Evolutionary conservation across 176 grass and related monocot genomes (phyloP).

Genomic region (Otatea glauca): DNA sequence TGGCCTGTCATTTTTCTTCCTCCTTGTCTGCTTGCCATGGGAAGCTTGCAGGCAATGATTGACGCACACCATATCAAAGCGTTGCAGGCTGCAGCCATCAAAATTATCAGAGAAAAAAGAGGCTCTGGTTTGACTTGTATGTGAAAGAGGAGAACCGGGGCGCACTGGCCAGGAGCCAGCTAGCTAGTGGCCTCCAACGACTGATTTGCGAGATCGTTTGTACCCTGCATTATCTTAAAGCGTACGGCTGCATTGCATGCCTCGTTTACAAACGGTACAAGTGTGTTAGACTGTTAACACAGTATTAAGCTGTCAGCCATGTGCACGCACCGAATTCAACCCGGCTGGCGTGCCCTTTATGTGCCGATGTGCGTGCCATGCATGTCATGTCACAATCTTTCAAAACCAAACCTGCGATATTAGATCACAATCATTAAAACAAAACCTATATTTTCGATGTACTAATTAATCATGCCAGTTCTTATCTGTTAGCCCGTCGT

Average conservation of each 20-base stretch:
- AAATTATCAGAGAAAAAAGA: neutral
- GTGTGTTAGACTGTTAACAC: neutral
- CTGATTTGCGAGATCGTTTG: slow-evolving; percentile 29
- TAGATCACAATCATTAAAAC: slow-evolving; percentile 10
- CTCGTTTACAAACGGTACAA: neutral
- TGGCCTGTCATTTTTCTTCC: neutral
- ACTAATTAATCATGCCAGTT: neutral
- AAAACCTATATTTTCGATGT: neutral
- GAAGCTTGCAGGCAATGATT: slow-evolving; percentile 36
- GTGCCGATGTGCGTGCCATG: neutral
- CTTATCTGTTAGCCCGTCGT: neutral
- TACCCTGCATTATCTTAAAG: neutral
- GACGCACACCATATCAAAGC: slow-evolving; percentile 19
- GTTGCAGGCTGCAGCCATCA: neutral
- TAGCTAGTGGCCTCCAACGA: slow-evolving; percentile 7
- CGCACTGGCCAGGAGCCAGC: neutral
- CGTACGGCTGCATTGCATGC: slow-evolving; percentile 9
- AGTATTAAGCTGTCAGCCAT: neutral
- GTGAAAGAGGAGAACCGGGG: neutral
- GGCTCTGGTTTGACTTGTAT: slow-evolving; percentile 35
- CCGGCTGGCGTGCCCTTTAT: neutral
- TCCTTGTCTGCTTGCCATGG: slow-evolving; percentile 35
- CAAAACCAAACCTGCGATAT: slow-evolving; percentile 1
- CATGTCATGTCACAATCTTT: slow-evolving; percentile 15
- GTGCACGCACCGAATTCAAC: slow-evolving; percentile 8